Evolutionary conservation across 2,329 filamentous ascomycete species (phyloP).

Genomic region (Talaromyces sp.): DNA sequence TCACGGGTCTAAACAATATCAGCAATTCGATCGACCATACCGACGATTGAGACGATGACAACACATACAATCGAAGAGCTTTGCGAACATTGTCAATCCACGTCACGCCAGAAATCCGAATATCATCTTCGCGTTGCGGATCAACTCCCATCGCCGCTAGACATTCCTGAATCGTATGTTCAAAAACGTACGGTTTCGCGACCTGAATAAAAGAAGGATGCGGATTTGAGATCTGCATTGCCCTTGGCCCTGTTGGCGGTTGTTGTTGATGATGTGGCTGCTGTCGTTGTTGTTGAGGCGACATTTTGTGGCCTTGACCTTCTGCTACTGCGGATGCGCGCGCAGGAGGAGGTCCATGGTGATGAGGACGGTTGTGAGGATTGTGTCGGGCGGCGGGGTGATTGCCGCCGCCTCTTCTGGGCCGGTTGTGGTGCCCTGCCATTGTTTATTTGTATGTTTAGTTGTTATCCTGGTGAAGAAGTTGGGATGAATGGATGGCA

Average conservation of each 20-base stretch:
- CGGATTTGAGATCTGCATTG: slow-evolving; percentile 40
- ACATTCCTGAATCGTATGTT: slow-evolving; percentile 73
- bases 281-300: slow-evolving; percentile 9
- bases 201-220: slow-evolving; percentile 65
- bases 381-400: slow-evolving; percentile 5
- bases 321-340: background rate
- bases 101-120: slow-evolving; percentile 80
- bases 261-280: background rate
- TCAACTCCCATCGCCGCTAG: slow-evolving; percentile 69
- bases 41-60: background rate
- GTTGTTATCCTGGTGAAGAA: background rate
- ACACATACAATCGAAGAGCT: slow-evolving; percentile 70
- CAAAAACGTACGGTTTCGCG: slow-evolving; percentile 74
- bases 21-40: background rate
- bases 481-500: background rate
- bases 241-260: slow-evolving; percentile 17
- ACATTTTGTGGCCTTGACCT: slow-evolving; percentile 11
- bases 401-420: slow-evolving; percentile 14
- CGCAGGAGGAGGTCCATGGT: slow-evolving; percentile 12
- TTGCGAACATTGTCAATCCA: slow-evolving; percentile 84
- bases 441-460: slow-evolving; percentile 6
- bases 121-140: slow-evolving; percentile 73
- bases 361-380: slow-evolving; percentile 14
- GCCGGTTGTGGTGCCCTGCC: slow-evolving; percentile 18
- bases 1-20: slow-evolving; percentile 65